phyloP scores from a whole-genome alignment of 2,329 filamentous ascomycete genomes.

The Penicillium glabrum region DNA sequence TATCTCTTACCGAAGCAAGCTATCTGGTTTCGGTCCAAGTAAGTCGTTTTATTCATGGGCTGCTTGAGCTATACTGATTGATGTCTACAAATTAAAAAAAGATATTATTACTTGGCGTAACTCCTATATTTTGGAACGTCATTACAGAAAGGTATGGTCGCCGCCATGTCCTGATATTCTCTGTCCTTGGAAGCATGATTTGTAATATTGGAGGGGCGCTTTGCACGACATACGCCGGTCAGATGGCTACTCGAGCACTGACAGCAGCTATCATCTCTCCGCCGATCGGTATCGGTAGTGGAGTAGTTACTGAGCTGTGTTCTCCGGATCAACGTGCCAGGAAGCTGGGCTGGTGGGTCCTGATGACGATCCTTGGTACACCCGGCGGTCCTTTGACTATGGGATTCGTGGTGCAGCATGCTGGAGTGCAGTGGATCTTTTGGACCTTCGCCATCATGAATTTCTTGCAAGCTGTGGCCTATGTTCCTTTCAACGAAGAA shows the following conservation, averaged over 20 bases:
- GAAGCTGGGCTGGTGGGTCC: constrained; percentile 56
- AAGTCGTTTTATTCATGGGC: not conserved
- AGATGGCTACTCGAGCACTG: constrained; percentile 52
- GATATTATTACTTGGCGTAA: constrained; percentile 53
- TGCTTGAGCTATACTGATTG: not conserved
- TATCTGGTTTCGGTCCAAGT: constrained; percentile 54
- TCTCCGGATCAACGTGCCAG: constrained; percentile 53
- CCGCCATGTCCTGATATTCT: constrained; percentile 53
- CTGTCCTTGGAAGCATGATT: constrained; percentile 46
- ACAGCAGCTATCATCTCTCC: constrained; percentile 55
- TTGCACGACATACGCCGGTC: constrained; percentile 47
- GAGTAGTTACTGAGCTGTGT: constrained; percentile 55
- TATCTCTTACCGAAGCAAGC: constrained; percentile 48
- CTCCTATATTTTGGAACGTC: constrained; percentile 56
- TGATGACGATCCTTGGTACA: constrained; percentile 50
- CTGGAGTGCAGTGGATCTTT: constrained; percentile 58
- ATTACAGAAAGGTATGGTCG: constrained; percentile 54
- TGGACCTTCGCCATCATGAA: constrained; percentile 59
- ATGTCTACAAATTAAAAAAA: not conserved
- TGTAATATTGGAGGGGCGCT: constrained; percentile 56
- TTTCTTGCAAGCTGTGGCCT: constrained; percentile 54
- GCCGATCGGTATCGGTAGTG: constrained; percentile 52
- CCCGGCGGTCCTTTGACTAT: constrained; percentile 39
- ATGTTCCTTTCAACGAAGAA: constrained; percentile 50
- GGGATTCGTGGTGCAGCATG: constrained; percentile 48